Evolutionary conservation across 2,329 filamentous ascomycete genomes (phyloP).

Genomic region (Penicillium sp.): DNA sequence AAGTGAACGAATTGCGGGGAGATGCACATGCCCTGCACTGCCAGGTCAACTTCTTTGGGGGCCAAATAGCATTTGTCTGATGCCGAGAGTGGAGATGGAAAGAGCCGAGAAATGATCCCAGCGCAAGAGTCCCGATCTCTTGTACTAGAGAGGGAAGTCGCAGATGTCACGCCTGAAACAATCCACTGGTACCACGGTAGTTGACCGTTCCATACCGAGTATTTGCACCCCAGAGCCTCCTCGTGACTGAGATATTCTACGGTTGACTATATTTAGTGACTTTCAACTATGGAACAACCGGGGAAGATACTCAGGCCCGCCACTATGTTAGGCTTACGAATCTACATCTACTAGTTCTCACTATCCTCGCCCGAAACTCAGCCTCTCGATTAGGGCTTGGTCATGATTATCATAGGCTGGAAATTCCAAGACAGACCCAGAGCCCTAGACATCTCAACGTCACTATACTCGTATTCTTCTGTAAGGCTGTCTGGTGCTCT

Average conservation of each 20-base stretch:
- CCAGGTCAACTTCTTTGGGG: slow-evolving; percentile 2
- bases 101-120: not conserved
- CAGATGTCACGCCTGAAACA: slow-evolving; percentile 4
- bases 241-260: not conserved
- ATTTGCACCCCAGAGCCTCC: not conserved
- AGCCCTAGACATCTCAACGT: slow-evolving; percentile 2
- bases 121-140: not conserved
- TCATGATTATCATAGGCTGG: not conserved
- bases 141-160: not conserved
- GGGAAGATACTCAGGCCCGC: not conserved
- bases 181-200: not conserved
- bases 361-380: not conserved
- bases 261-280: slow-evolving; percentile 9
- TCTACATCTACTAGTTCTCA: not conserved
- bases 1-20: slow-evolving; percentile 6
- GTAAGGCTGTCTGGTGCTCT: not conserved
- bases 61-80: slow-evolving; percentile 1
- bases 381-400: not conserved
- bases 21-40: slow-evolving; percentile 1
- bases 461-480: slow-evolving; percentile 1
- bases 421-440: not conserved
- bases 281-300: slow-evolving; percentile 1
- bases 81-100: not conserved
- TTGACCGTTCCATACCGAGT: not conserved
- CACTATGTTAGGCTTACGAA: not conserved